Base-by-base conservation (phyloP, 768 basidiomycete genomes). In the Collybia mongolica region DNA sequence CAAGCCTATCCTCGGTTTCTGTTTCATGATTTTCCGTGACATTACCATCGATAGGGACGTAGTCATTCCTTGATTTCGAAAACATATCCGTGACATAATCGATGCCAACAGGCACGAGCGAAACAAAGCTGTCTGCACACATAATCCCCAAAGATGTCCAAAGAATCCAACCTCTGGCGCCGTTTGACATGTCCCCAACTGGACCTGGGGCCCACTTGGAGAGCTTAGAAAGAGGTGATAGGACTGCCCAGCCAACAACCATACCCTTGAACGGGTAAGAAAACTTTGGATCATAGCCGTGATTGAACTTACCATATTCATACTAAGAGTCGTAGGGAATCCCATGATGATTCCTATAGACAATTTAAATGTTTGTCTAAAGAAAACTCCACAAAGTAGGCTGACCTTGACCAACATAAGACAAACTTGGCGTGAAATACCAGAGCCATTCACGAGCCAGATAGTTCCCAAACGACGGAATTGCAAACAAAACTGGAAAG, bases 161-260 rank as follows among this genome's bases (percentile, higher is more conserved):
- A n/a, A 98, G 80, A 48, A 96, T 93, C 93, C 93, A 96, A 28
- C 92, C 92, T 45, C 95, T 82, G n/a, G 93, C 86, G 37, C 96
- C 96, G 52, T 79, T 77, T 4, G 85, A 77, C 80, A 93, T 92
- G 57, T 92, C 90, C 1, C 86, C 83, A 5, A 96, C 93, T 7
- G 89, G 84, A 4, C 94, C 96, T 39, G 96, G 93, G 0, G 96
- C 95, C 96, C 96, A 98, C 9, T 90, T 93, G 0, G 72, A 66
- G 40, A 78, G 59, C 60, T 93, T 94, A 5, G 93, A 80, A 6
- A 98, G 62, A 5, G 96, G 96, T 0, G 93, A 93, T n/a, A 98
- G 73, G 18, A 98, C 69, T 3, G 83, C 95, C 96, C 96, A 98
- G 7, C 96, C 96, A 8, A 89, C 84, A n/a, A 98, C 56, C 96